Base-by-base conservation (phyloP, 2,329 filamentous ascomycete genomes). In the Paecilomyces formosus region DNA sequence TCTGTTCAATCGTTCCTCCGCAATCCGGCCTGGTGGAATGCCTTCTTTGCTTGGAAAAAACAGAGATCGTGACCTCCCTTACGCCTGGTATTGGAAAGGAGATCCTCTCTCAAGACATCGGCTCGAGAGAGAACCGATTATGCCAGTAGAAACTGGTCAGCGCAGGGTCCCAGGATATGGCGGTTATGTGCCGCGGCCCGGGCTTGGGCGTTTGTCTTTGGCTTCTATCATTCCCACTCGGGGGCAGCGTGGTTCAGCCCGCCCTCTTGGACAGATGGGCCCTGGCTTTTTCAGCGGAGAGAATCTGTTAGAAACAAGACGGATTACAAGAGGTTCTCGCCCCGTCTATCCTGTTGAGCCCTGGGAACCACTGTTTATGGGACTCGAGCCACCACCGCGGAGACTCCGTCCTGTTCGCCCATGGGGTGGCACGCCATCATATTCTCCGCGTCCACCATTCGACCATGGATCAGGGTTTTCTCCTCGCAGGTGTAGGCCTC, bases 81-180 rank as follows among this genome's bases (percentile, higher is more conserved):
- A 61, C 31, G 55, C 53, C 22, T 67, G 65, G 64, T 67, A 66
- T 58, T 68, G 63, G 64, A 54, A 60, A 22, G 64, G 65, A 57
- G 65, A 66, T 49, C 54, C 66, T 9, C 57, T 65, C 39, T 62
- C 61, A 35, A 61, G 58, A 57, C n/a, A 5, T 6, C 58, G 61
- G 9, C 30, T 56, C 3, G 61, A 18, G 62, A 66, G 30, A 58
- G 54, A 26, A 61, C 67, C 56, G 21, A 57, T 15, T 56, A 61
- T 30, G 58, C 39, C 39, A 18, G 8, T 45, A 45, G 15, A 45
- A 9, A 9, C 9, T 45, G 39, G 18, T 15, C n/a, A 65, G 15
- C 56, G 49, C 39, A 31, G 61, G 5, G 49, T 26, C 12, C 7
- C 56, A 15, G n/a, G 2, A 11, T 6, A 18, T 51, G 18, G 28